These are phyloP conservation scores for Ambrosiella xylebori DNA, from an alignment of 2,329 filamentous ascomycete genomes.

Conservation along the genomic window DNA sequence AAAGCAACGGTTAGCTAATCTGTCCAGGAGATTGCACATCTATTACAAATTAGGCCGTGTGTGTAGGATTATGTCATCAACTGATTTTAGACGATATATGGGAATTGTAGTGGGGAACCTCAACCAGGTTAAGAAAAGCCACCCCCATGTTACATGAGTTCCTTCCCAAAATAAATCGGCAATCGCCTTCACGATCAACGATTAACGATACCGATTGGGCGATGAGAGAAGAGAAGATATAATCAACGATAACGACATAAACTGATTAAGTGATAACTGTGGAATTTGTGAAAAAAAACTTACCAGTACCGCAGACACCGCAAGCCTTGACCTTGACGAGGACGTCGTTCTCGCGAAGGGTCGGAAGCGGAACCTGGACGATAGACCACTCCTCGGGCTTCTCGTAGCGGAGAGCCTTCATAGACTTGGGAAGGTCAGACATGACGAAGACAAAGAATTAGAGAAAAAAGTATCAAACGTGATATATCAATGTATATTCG, in stretches of 20 bases:
- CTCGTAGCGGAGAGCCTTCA: conserved; percentile 46
- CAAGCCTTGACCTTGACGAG: conserved; percentile 51
- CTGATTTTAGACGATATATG: too few relatives aligned
- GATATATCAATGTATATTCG: neutral
- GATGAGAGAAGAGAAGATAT: too few relatives aligned
- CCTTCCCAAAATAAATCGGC: too few relatives aligned
- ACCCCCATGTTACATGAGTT: too few relatives aligned
- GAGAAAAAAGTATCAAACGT: neutral
- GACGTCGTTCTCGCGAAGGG: conserved; percentile 40
- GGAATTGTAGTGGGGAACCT: too few relatives aligned
- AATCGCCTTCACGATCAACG: too few relatives aligned
- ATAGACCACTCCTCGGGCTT: conserved; percentile 44
- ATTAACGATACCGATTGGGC: too few relatives aligned
- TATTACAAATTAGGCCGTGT: neutral
- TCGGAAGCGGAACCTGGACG: conserved; percentile 44
- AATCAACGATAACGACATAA: too few relatives aligned
- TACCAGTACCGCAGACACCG: conserved; percentile 42
- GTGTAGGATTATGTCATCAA: neutral
- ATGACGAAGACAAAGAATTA: conserved; percentile 14
- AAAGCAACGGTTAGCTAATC: neutral
- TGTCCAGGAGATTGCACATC: neutral
- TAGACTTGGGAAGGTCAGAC: conserved; percentile 31
- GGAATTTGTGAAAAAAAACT: conserved; percentile 16
- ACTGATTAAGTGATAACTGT: neutral
- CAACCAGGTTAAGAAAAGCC: too few relatives aligned